phyloP scores from a whole-genome alignment of 352 stramenopile genomes.

The Globisporangium camurandrum region DNA sequence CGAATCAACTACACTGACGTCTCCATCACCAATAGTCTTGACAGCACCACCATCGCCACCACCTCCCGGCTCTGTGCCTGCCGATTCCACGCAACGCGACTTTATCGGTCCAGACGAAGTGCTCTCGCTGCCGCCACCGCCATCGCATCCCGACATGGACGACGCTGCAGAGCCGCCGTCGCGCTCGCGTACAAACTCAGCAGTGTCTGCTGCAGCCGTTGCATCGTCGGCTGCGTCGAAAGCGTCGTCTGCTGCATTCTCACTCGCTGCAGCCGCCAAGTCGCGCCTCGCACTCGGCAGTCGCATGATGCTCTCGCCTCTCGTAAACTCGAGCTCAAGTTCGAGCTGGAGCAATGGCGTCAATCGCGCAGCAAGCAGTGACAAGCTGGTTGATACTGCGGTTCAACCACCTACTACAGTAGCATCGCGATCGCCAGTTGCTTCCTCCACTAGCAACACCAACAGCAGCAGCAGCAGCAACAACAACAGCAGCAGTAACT shows the following conservation, averaged over 20 bases:
- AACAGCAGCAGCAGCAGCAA: neutral
- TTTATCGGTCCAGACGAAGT: conserved; percentile 5
- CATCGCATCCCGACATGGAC: conserved; percentile 10
- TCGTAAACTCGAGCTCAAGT: conserved; percentile 13
- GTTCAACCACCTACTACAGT: no score
- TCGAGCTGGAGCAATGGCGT: no score
- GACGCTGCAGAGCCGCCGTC: conserved; percentile 14
- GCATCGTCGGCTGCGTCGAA: conserved; percentile 20
- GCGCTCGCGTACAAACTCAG: conserved; percentile 1
- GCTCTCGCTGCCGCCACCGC: conserved; percentile 7
- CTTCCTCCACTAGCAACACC: neutral
- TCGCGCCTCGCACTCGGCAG: conserved; percentile 50
- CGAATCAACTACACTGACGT: neutral
- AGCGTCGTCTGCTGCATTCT: conserved; percentile 41
- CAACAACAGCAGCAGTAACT: conserved; percentile 17
- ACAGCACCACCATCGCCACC: neutral
- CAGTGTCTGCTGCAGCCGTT: conserved; percentile 1
- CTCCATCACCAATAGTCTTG: neutral
- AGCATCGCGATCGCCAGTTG: conserved; percentile 3
- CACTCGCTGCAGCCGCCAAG: conserved; percentile 33
- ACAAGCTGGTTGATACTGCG: no score
- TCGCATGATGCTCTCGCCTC: conserved; percentile 44
- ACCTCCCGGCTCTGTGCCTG: neutral
- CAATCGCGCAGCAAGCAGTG: neutral
- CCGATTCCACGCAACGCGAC: neutral